A percentile compares a stretch with the other conserved stretches of the same genome.
These are phyloP conservation scores for Plasmodium fragile DNA, from an alignment of 169 alveolate species.

Conservation along the genomic window DNA sequence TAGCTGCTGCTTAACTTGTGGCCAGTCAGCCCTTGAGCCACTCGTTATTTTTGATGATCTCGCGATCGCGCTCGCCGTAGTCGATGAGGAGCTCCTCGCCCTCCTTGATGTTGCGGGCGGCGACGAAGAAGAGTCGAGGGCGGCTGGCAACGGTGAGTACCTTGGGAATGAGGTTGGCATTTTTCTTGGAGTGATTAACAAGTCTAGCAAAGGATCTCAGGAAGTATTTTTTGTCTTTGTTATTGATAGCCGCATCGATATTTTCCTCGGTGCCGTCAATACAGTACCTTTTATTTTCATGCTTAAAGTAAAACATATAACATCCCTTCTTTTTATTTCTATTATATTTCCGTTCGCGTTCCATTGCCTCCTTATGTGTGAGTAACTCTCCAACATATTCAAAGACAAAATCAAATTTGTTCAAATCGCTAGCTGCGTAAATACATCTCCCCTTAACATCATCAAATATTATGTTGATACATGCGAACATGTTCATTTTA, in stretches of 20 bases:
- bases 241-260: conserved; percentile 84
- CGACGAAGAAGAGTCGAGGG: conserved; percentile 88
- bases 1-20: neutral
- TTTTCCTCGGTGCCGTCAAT: conserved; percentile 93
- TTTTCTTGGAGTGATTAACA: conserved; percentile 90
- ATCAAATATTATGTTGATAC: conserved; percentile 63
- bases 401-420: conserved; percentile 88
- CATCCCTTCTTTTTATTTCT: conserved; percentile 80
- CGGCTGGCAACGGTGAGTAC: conserved; percentile 76
- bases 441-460: conserved; percentile 89
- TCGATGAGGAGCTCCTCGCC: conserved; percentile 92
- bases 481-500: conserved; percentile 71
- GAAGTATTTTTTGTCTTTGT: conserved; percentile 28
- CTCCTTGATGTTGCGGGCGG: conserved; percentile 85
- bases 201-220: conserved; percentile 85
- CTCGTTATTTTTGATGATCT: conserved; percentile 86
- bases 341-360: conserved; percentile 83
- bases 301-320: conserved; percentile 89
- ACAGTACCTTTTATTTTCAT: conserved; percentile 84
- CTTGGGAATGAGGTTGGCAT: conserved; percentile 88
- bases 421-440: conserved; percentile 87
- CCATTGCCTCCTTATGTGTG: conserved; percentile 87
- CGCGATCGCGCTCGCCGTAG: conserved; percentile 91
- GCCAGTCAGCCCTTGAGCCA: conserved; percentile 83
- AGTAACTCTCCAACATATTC: conserved; percentile 91